These are phyloP conservation scores for Asterochloris erici DNA, from an alignment of 139 green algal species.

Conservation along the genomic window DNA sequence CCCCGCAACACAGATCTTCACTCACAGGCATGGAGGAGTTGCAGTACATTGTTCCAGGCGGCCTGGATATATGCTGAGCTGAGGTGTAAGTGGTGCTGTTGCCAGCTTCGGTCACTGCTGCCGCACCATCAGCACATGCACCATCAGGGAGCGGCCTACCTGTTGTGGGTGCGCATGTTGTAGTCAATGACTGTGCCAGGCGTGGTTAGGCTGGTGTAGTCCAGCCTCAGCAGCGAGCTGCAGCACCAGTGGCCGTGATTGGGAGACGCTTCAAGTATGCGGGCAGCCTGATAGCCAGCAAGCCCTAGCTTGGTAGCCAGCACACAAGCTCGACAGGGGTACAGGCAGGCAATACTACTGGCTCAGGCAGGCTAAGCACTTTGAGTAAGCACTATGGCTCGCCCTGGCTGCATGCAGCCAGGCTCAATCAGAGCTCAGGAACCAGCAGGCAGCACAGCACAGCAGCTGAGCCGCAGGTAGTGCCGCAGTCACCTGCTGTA, in stretches of 20 bases:
- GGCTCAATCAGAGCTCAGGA: background rate
- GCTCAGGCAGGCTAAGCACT: too few species aligned
- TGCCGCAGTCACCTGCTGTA: too few species aligned
- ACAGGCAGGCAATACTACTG: too few species aligned
- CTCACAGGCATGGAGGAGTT: background rate
- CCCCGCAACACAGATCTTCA: background rate
- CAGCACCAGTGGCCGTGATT: slow-evolving; percentile 1
- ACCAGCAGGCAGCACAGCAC: background rate
- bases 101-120: background rate
- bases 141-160: background rate
- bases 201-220: slow-evolving; percentile 77
- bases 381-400: too few species aligned
- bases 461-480: too few species aligned
- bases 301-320: too few species aligned
- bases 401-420: background rate
- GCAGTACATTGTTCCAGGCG: background rate
- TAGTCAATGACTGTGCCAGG: slow-evolving; percentile 73
- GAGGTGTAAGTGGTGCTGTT: too few species aligned
- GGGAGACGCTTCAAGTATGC: background rate
- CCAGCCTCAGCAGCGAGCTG: slow-evolving; percentile 70
- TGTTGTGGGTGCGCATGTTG: slow-evolving; percentile 62
- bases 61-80: too few species aligned
- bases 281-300: too few species aligned
- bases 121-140: background rate
- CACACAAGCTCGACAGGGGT: too few species aligned